phyloP scores from a whole-genome alignment of 164 flowering plant genomes.

The Sextonia rubra region DNA sequence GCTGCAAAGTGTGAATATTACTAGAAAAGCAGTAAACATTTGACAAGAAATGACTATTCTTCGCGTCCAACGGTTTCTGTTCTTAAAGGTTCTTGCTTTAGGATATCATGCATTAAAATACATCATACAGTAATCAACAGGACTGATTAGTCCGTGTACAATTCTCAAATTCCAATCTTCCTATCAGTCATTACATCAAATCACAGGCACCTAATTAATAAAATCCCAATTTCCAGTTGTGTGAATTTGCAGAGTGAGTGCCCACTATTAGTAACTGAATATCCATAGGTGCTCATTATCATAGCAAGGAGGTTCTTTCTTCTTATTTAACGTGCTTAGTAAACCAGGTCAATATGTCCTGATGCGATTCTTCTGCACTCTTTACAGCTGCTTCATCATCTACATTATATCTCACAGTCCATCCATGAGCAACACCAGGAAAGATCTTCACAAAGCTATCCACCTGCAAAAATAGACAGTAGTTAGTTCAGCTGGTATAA shows the following conservation, averaged over 20 bases:
- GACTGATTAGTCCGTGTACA: no score
- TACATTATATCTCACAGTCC: conserved; percentile 33
- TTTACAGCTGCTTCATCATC: conserved; percentile 32
- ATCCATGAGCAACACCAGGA: conserved; percentile 36
- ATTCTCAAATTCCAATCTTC: no score
- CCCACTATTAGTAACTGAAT: neutral
- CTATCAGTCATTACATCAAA: no score
- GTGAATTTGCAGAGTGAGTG: neutral
- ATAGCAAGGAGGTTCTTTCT: neutral
- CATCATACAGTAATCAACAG: no score
- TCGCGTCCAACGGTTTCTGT: no score
- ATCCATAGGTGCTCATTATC: neutral
- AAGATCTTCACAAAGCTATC: conserved; percentile 35
- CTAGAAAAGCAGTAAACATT: no score
- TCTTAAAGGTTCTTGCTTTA: no score
- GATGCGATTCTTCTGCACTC: conserved; percentile 34
- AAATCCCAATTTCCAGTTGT: no score
- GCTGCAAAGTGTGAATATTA: no score
- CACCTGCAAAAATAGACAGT: conserved; percentile 17
- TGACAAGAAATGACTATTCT: no score
- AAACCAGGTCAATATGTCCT: conserved; percentile 36
- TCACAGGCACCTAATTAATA: no score
- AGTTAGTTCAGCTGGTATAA: neutral
- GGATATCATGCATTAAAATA: no score
- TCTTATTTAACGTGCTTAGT: conserved; percentile 28